These are phyloP conservation scores for Cardamine resedifolia DNA, from an alignment of 345 rosid species.

Conservation along the genomic window DNA sequence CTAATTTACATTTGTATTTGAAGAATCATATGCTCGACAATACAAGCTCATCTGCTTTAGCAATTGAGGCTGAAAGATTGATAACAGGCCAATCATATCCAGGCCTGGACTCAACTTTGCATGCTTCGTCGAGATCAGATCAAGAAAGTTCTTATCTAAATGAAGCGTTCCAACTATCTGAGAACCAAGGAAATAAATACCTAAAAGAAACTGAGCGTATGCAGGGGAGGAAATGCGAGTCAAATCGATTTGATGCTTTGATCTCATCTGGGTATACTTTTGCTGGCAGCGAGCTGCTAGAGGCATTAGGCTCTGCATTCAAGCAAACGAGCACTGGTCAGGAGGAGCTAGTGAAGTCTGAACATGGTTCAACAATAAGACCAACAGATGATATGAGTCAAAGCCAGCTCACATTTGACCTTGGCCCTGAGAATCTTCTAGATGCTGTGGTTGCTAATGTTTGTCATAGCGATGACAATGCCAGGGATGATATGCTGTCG, in stretches of 20 bases:
- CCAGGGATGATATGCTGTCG: constrained; percentile 51
- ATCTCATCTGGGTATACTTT: constrained; percentile 52
- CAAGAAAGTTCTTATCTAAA: constrained; percentile 35
- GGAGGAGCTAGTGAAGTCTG: constrained; percentile 53
- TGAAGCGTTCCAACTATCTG: constrained; percentile 36
- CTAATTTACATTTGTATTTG: constrained; percentile 32
- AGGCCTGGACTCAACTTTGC: constrained; percentile 39
- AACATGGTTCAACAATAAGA: constrained; percentile 43
- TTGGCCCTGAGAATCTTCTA: constrained; percentile 72
- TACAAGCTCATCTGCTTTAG: constrained; percentile 39
- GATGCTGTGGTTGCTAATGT: constrained; percentile 85
- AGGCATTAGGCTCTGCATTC: constrained; percentile 81
- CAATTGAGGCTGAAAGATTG: constrained; percentile 50
- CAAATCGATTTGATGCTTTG: constrained; percentile 40
- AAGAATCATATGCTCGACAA: constrained; percentile 38
- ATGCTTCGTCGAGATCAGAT: constrained; percentile 38
- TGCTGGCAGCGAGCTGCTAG: constrained; percentile 73
- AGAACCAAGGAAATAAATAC: constrained; percentile 42
- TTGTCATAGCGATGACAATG: constrained; percentile 51
- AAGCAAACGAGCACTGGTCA: constrained; percentile 40
- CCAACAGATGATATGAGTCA: constrained; percentile 53
- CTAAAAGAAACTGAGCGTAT: constrained; percentile 40
- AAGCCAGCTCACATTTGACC: constrained; percentile 58
- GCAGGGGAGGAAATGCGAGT: constrained; percentile 39
- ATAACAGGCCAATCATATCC: constrained; percentile 36